Conservation (phyloP, 345 rosid genomes). For the Aquilaria yunnanensis region DNA sequence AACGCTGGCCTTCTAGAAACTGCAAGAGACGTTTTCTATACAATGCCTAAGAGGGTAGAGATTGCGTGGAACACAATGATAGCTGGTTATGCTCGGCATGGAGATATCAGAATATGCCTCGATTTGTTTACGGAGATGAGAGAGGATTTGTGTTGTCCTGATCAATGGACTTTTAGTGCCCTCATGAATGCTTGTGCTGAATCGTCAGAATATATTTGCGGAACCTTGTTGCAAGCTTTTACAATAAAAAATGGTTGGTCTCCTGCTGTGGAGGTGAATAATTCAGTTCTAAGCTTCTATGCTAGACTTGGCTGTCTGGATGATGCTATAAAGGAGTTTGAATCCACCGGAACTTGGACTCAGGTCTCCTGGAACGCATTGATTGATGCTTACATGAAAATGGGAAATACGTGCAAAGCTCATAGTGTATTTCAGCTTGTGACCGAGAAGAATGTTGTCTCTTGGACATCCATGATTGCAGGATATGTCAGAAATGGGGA, state of each 20-base stretch:
- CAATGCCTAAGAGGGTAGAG: slow-evolving; percentile 44
- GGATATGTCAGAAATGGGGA: slow-evolving; percentile 56
- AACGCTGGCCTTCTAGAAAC: slow-evolving; percentile 31
- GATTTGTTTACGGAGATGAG: slow-evolving; percentile 42
- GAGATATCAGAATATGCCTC: slow-evolving; percentile 46
- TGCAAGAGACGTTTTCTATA: slow-evolving; percentile 36
- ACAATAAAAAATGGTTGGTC: slow-evolving; percentile 71
- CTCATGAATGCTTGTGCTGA: slow-evolving; percentile 54
- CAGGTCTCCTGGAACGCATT: slow-evolving; percentile 70
- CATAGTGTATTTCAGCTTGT: slow-evolving; percentile 30
- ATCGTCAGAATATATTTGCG: slow-evolving; percentile 29
- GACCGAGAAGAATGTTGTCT: slow-evolving; percentile 54
- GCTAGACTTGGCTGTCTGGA: slow-evolving; percentile 41
- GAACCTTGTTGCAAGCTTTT: slow-evolving; percentile 47
- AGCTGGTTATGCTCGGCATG: slow-evolving; percentile 44
- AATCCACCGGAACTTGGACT: slow-evolving; percentile 34
- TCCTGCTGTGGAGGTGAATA: slow-evolving; percentile 48
- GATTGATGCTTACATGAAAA: slow-evolving; percentile 64
- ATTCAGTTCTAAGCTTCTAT: slow-evolving; percentile 65
- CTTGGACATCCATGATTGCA: slow-evolving; percentile 74
- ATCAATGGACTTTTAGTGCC: slow-evolving; percentile 75
- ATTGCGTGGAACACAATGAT: slow-evolving; percentile 84
- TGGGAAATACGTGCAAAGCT: slow-evolving; percentile 49
- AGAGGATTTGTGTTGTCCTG: slow-evolving; percentile 36
- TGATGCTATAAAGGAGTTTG: slow-evolving; percentile 48